A percentile compares a stretch with the other conserved stretches of the same genome.
phyloP scores from a whole-genome alignment of 2,329 filamentous ascomycete genomes.

The Madurella fahalii region DNA sequence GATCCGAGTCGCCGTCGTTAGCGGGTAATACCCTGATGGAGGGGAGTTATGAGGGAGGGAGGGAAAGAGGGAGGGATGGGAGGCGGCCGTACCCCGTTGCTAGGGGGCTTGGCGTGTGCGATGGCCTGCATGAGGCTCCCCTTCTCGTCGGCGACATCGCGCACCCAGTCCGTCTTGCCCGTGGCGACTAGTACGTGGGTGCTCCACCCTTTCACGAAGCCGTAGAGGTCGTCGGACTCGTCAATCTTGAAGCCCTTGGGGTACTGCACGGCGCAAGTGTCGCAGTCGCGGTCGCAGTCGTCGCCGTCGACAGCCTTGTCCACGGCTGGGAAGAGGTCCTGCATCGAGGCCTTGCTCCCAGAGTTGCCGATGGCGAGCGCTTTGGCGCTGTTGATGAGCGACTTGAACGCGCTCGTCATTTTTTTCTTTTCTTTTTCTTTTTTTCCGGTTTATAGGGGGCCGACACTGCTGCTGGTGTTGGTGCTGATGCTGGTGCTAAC shows the following conservation, averaged over 20 bases:
- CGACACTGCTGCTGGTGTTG: not conserved
- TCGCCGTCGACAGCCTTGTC: conserved; percentile 77
- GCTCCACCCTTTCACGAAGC: conserved; percentile 78
- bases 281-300: conserved; percentile 84
- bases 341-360: conserved; percentile 26
- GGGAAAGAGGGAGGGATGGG: not conserved
- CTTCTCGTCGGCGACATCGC: conserved; percentile 83
- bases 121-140: conserved; percentile 80
- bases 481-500: not conserved
- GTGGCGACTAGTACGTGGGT: conserved; percentile 91
- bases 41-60: not conserved
- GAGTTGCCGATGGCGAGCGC: conserved; percentile 27
- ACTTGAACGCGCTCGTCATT: conserved; percentile 21
- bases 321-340: conserved; percentile 67
- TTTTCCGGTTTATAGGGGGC: not conserved
- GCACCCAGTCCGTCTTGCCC: conserved; percentile 92
- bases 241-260: conserved; percentile 71
- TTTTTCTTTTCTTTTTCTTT: not conserved
- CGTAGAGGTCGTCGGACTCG: conserved; percentile 74
- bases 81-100: conserved; percentile 59
- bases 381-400: conserved; percentile 27
- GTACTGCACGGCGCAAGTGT: conserved; percentile 72
- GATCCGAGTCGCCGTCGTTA: conserved; percentile 9
- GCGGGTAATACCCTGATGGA: not conserved
- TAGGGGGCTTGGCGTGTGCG: conserved; percentile 52